These are phyloP conservation scores for Colletotrichum nymphaeae DNA, from an alignment of 2,329 filamentous ascomycete species.

Conservation along the genomic window DNA sequence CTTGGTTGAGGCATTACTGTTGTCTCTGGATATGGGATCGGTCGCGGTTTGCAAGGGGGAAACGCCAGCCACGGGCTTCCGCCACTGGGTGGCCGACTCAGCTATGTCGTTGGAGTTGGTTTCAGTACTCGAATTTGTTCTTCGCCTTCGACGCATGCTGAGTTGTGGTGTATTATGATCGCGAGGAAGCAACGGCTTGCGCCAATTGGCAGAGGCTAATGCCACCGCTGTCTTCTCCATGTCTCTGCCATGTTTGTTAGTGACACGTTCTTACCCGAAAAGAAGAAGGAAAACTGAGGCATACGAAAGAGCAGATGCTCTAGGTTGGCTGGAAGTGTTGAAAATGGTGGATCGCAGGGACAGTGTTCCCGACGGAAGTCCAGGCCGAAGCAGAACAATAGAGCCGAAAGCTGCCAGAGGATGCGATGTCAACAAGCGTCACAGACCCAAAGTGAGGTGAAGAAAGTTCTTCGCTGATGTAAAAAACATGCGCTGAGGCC, in stretches of 20 bases:
- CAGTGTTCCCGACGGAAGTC: neutral
- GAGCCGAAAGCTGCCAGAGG: neutral
- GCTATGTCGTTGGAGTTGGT: constrained; percentile 10
- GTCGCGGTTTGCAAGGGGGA: constrained; percentile 1
- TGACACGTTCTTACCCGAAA: neutral
- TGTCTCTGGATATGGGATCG: constrained; percentile 1
- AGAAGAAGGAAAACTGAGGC: neutral
- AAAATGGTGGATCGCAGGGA: neutral
- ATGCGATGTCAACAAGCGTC: neutral
- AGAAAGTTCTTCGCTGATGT: constrained; percentile 25
- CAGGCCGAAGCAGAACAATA: neutral
- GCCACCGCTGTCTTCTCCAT: constrained; percentile 10
- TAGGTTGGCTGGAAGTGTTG: neutral
- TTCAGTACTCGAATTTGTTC: neutral
- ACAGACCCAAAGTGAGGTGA: neutral
- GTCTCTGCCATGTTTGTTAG: neutral
- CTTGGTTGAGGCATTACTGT: neutral
- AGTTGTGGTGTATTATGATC: neutral
- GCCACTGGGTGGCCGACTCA: constrained; percentile 16
- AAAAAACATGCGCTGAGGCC: constrained; percentile 28
- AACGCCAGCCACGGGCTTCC: constrained; percentile 7
- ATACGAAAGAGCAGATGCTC: neutral
- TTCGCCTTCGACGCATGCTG: constrained; percentile 1
- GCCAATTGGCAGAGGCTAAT: constrained; percentile 19
- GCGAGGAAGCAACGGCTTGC: neutral